phyloP scores from a whole-genome alignment of 208 protist species.

The Leishmania tarentolae region DNA sequence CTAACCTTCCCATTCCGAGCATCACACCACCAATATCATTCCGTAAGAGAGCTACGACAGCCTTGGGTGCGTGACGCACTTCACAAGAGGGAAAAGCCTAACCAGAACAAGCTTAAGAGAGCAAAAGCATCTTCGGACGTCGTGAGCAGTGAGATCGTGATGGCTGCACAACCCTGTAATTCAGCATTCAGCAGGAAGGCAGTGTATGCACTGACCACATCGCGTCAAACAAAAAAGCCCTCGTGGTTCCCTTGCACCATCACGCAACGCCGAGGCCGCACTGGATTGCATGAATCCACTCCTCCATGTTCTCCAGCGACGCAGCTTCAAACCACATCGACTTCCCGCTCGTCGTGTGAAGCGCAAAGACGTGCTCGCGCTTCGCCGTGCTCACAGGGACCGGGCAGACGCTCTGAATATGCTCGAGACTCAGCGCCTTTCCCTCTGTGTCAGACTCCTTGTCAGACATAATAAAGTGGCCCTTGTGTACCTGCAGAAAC shows the following conservation, averaged over 20 bases:
- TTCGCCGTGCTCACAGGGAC: slow-evolving; percentile 60
- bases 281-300: slow-evolving; percentile 82
- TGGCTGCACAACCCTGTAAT: neutral
- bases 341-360: slow-evolving; percentile 83
- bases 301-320: slow-evolving; percentile 77
- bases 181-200: neutral
- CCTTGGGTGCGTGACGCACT: neutral
- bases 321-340: slow-evolving; percentile 85
- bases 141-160: slow-evolving; percentile 13
- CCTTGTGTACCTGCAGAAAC: slow-evolving; percentile 70
- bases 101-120: neutral
- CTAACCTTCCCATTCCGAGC: neutral
- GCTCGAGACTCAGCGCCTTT: slow-evolving; percentile 80
- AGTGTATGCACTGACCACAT: neutral
- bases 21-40: neutral
- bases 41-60: too few species aligned
- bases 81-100: neutral
- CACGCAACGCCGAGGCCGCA: slow-evolving; percentile 69
- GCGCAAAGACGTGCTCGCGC: slow-evolving; percentile 77
- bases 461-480: slow-evolving; percentile 78
- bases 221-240: neutral
- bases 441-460: slow-evolving; percentile 66
- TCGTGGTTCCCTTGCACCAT: neutral
- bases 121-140: neutral
- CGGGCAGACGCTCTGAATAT: slow-evolving; percentile 82